Evolutionary conservation across 805 yeast species (phyloP), one percentile per base, ranked within the genome.

Genomic region (Pichia sporocuriosa): DNA sequence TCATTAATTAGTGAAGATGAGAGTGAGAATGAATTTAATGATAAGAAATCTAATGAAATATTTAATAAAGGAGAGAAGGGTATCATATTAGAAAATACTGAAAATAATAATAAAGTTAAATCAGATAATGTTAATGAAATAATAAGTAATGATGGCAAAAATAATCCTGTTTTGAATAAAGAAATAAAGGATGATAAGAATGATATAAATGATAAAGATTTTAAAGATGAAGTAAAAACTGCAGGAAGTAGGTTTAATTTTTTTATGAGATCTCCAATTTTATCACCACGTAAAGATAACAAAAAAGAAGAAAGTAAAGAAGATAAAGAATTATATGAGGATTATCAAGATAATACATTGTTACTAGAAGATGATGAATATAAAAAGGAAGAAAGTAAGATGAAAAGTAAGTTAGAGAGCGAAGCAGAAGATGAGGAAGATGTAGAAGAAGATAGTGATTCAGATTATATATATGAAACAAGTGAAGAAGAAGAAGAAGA

Each of bases 1-100:
- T 74, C 75, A 44, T 42, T 49, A 17, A 46, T 50, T 5, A 48
- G 51, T 20, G 54, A 49, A 12, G 84, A 79, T 43, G 64, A 76
- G 33, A 72, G 79, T 35, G 85, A 78, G 40, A 56, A 67, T 12
- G 61, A 56, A 6, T 61, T 57, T 4, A 23, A 29, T 16, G 9
- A 16, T 30, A 19, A n/a, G n/a, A n/a, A n/a, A n/a, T n/a, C n/a
- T n/a, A n/a, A n/a, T n/a, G n/a, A n/a, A n/a, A n/a, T n/a, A n/a
- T n/a, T n/a, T n/a, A n/a, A n/a, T n/a, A n/a, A n/a, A n/a, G n/a
- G n/a, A n/a, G n/a, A n/a, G n/a, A n/a, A n/a, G n/a, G n/a, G n/a
- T n/a, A n/a, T n/a, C n/a, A n/a, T n/a, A n/a, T n/a, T n/a, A n/a
- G n/a, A 9, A 17, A n/a, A 21, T 9, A 13, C 8, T 30, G 20